Conservation (phyloP, 228 moss, liverwort and hornwort species). For the Sphagnum fallax region DNA sequence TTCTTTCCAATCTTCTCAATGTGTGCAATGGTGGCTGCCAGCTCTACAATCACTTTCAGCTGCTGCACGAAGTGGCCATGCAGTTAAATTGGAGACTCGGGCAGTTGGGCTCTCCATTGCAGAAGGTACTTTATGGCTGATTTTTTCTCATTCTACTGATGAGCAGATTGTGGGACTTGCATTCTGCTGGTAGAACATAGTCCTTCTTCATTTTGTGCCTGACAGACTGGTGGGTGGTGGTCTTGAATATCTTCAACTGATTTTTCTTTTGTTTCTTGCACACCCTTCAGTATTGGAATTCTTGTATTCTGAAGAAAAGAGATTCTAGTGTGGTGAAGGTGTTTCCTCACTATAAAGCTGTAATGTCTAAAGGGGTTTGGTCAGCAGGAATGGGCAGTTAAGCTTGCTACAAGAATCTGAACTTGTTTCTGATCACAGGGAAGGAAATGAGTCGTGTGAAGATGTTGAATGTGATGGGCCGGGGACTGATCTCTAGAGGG, state of each 20-base stretch:
- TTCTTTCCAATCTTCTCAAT: neutral
- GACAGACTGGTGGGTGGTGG: no score
- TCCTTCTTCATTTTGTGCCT: no score
- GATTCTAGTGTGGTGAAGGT: no score
- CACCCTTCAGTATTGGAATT: no score
- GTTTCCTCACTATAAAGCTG: no score
- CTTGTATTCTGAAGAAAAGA: no score
- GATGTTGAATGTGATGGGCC: constrained; percentile 59
- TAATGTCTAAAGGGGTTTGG: no score
- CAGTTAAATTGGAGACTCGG: constrained; percentile 43
- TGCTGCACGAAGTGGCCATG: constrained; percentile 55
- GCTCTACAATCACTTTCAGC: constrained; percentile 51
- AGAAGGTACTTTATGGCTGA: constrained; percentile 34
- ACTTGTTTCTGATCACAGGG: constrained; percentile 20
- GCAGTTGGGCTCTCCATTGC: constrained; percentile 53
- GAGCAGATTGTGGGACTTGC: neutral
- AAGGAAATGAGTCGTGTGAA: constrained; percentile 49
- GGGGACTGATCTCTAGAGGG: constrained; percentile 8
- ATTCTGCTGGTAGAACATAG: no score
- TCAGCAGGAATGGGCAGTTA: no score
- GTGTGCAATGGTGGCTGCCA: constrained; percentile 2
- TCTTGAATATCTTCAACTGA: no score
- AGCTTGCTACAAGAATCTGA: no score
- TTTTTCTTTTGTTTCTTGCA: no score
- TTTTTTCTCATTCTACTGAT: neutral